phyloP scores from a whole-genome alignment of 345 rosid genomes.

The Moricandia arvensis region DNA sequence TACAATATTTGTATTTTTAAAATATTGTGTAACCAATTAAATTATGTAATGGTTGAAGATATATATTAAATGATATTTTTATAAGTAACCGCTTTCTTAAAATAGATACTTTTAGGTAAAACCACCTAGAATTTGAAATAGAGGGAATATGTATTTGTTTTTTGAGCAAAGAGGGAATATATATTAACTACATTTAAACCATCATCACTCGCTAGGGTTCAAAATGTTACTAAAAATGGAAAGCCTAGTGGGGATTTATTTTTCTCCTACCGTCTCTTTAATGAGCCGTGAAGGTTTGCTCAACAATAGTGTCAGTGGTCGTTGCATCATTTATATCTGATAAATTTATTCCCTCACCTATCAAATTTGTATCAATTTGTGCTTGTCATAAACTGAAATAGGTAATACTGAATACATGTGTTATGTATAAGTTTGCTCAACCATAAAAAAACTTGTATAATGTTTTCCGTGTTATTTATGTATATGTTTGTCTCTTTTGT shows the following conservation, averaged over 20 bases:
- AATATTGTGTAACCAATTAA: too few species aligned
- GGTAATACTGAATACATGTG: neutral
- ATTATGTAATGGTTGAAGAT: too few species aligned
- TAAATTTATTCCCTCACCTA: neutral
- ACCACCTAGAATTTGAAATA: too few species aligned
- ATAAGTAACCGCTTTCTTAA: too few species aligned
- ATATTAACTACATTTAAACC: neutral
- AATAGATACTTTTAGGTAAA: too few species aligned
- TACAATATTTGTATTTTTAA: too few species aligned
- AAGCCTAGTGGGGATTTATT: conserved; percentile 1
- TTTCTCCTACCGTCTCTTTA: neutral
- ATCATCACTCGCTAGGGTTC: conserved; percentile 4
- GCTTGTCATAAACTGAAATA: neutral
- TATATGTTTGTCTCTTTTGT: neutral
- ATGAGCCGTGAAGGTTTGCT: conserved; percentile 33
- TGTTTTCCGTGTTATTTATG: neutral
- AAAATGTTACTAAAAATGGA: conserved; percentile 10
- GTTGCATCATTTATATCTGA: neutral
- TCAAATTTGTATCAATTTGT: neutral
- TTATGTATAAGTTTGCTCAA: neutral
- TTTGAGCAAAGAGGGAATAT: too few species aligned
- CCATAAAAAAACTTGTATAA: neutral
- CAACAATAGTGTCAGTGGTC: conserved; percentile 6
- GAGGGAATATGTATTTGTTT: too few species aligned
- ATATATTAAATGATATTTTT: too few species aligned